These are phyloP conservation scores for Yamadazyma atmosphaerica DNA, from an alignment of 1,139 yeast genomes.

Conservation along the genomic window DNA sequence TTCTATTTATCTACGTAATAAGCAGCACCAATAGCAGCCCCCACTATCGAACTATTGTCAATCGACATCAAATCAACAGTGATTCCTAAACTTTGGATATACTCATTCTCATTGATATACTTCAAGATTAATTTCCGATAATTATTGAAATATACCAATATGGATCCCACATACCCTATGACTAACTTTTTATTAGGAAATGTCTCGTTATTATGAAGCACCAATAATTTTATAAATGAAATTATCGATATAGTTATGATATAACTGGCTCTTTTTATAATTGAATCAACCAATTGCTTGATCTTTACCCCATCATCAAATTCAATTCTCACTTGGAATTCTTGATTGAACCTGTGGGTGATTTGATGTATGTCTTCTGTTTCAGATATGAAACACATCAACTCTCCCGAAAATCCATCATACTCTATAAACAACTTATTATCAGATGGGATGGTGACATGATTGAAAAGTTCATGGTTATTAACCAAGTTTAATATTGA, in stretches of 20 bases:
- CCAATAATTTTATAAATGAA: constrained; percentile 36
- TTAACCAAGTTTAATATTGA: constrained; percentile 36
- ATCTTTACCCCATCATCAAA: constrained; percentile 28
- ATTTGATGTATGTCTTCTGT: constrained; percentile 23
- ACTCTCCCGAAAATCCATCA: constrained; percentile 43
- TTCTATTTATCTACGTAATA: constrained; percentile 17
- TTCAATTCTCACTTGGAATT: constrained; percentile 24
- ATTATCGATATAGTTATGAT: constrained; percentile 39
- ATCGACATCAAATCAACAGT: constrained; percentile 39
- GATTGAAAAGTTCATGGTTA: constrained; percentile 29
- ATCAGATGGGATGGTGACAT: constrained; percentile 4
- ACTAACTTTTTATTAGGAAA: constrained; percentile 21
- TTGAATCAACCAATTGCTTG: constrained; percentile 27
- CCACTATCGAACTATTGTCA: constrained; percentile 45
- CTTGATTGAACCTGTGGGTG: constrained; percentile 19
- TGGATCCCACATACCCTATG: constrained; percentile 49
- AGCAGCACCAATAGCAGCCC: constrained; percentile 53
- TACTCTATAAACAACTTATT: constrained; percentile 20
- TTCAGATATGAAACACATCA: constrained; percentile 40
- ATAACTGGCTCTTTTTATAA: constrained; percentile 42
- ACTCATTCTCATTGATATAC: constrained; percentile 31
- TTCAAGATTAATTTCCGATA: constrained; percentile 32
- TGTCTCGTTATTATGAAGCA: constrained; percentile 27
- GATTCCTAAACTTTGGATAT: constrained; percentile 26
- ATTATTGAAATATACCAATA: constrained; percentile 35